These are phyloP conservation scores for Rhizopogon roseolus DNA, from an alignment of 768 basidiomycete genomes.

Conservation along the genomic window DNA sequence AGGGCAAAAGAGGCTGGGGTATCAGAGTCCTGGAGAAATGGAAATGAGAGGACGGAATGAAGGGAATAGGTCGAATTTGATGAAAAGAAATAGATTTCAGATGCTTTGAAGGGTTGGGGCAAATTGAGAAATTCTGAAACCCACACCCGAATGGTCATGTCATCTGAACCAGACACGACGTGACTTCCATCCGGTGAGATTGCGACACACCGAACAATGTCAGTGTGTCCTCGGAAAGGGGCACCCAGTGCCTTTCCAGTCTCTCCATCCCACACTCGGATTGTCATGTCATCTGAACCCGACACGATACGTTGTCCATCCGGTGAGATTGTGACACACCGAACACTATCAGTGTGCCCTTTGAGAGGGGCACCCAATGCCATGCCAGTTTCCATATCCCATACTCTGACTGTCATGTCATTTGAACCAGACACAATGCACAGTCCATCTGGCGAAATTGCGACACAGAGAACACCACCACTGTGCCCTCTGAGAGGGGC, in stretches of 20 bases:
- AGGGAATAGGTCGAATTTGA: background rate
- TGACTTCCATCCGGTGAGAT: too few species aligned
- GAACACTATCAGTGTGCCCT: background rate
- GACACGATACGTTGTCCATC: constrained; percentile 21
- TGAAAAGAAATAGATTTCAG: background rate
- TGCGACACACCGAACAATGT: too few species aligned
- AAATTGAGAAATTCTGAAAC: background rate
- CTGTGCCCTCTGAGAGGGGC: too few species aligned
- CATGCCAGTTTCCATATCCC: constrained; percentile 17
- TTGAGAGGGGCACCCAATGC: background rate
- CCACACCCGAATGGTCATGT: too few species aligned
- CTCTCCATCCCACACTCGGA: constrained; percentile 29
- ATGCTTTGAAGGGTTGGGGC: background rate
- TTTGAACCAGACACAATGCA: constrained; percentile 7
- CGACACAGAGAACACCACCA: too few species aligned
- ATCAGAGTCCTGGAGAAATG: background rate
- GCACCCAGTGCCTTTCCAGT: too few species aligned
- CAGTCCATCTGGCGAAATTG: too few species aligned
- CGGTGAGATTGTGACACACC: background rate
- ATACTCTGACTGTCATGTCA: constrained; percentile 22
- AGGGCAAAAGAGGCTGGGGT: background rate
- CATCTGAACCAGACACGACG: too few species aligned
- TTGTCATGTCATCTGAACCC: constrained; percentile 28
- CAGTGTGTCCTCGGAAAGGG: too few species aligned
- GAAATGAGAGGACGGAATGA: background rate